phyloP scores from a whole-genome alignment of 2,329 filamentous ascomycete species.

The Pleurostoma richardsiae region DNA sequence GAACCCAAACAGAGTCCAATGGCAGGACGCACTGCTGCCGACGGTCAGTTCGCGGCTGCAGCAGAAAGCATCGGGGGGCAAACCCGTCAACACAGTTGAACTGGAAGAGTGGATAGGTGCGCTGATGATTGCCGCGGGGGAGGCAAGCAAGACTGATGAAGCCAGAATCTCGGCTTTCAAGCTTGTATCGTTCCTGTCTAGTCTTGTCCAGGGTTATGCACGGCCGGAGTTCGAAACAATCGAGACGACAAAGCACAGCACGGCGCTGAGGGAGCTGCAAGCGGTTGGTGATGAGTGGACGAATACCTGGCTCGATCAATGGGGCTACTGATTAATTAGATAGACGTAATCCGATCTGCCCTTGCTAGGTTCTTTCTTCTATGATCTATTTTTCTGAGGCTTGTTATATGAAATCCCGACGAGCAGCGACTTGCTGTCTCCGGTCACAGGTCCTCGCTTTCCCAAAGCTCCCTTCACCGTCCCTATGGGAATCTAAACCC shows the following conservation, averaged over 20 bases:
- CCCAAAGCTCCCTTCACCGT: no score
- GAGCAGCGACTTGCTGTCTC: no score
- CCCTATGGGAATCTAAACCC: no score
- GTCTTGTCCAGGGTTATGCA: not conserved
- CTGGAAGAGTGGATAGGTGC: not conserved
- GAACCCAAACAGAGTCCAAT: not conserved
- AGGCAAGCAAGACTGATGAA: not conserved
- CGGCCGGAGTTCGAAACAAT: not conserved
- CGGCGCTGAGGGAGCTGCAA: not conserved
- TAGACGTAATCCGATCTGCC: not conserved
- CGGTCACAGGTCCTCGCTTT: no score
- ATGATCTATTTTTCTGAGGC: no score
- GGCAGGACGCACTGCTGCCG: not conserved
- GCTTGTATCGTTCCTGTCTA: not conserved
- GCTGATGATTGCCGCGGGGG: not conserved
- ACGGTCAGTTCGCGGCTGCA: not conserved
- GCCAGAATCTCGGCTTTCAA: not conserved
- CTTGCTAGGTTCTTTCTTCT: no score
- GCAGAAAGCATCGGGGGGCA: not conserved
- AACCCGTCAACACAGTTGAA: not conserved
- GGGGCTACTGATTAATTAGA: not conserved
- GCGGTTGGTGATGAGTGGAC: not conserved
- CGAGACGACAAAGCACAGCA: not conserved
- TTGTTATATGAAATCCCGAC: no score
- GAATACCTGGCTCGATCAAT: not conserved